Percentiles rank a stretch among this genome's conserved stretches.
Conservation (phyloP, 2,329 filamentous ascomycete genomes). For the Zymoseptoria ardabiliae region DNA sequence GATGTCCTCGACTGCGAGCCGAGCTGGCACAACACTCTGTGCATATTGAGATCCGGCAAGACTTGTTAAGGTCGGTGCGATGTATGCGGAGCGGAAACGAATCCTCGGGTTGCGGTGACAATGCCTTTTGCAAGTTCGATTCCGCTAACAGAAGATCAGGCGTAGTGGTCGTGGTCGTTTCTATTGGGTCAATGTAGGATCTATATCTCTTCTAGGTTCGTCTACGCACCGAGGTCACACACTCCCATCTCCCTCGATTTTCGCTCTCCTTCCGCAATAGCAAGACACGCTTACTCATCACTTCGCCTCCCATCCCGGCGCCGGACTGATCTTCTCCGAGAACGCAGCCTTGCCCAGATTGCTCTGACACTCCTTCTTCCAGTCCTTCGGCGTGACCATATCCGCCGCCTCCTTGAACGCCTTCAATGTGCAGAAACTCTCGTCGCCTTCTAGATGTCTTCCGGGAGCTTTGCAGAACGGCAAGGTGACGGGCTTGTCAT, state of each 20-base stretch:
- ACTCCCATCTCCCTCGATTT: not conserved
- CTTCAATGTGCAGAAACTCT: constrained; percentile 82
- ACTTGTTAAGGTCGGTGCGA: no score
- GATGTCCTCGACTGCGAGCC: no score
- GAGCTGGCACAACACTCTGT: no score
- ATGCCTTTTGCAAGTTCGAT: not conserved
- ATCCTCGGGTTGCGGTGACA: no score
- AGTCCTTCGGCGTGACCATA: constrained; percentile 76
- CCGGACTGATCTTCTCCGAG: constrained; percentile 9
- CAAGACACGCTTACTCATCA: not conserved
- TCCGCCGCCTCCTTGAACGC: constrained; percentile 92
- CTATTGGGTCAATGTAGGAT: not conserved
- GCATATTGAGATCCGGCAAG: no score
- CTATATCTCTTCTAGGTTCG: not conserved
- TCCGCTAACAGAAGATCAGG: not conserved
- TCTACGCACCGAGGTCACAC: not conserved
- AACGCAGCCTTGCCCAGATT: constrained; percentile 49
- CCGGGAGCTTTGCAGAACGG: constrained; percentile 71
- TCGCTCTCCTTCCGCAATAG: not conserved
- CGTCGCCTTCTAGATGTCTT: constrained; percentile 79
- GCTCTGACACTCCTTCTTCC: constrained; percentile 56
- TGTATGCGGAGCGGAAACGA: no score
- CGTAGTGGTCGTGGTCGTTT: not conserved
- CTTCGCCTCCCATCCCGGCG: constrained; percentile 8
- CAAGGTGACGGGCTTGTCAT: constrained; percentile 72